Evolutionary conservation across 129 eudicot species (phyloP), one percentile per base, ranked within the genome.

Genomic region (Tagetes patula): DNA sequence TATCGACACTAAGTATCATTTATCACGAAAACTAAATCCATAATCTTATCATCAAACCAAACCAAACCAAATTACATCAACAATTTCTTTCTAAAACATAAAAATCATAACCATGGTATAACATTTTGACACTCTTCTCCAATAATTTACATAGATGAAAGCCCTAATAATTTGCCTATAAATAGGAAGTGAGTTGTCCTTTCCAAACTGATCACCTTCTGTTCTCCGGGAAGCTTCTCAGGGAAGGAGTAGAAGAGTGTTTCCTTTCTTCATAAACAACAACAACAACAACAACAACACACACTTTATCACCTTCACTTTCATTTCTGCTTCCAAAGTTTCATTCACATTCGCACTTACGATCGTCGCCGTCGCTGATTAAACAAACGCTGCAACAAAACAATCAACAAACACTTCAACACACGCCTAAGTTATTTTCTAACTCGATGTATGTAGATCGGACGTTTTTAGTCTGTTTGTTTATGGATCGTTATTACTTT

Each of bases 231-330:
- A 65, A 75, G 31, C 30, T 75, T 75, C 79, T 50, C 72, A 75
- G 72, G 63, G 65, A 75, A 65, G 79, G 72, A 50, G 65, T 64
- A 65, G 79, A 60, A 75, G 20, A 11, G 72, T 75, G 79, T 50
- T 50, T 65, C 79, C 78, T 12, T 65, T 56, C 64, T 65, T 64
- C 50, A 30, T 64, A 65, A 64, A 20, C 62, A 42, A 11, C 30
- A 32, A 20, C 27, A 20, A 20, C 27, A 20, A 20, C 27, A 20
- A 20, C 27, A 20, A 20, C 27, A 20, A 20, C 27, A 20, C 27
- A 20, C 27, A 20, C 27, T 20, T 20, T 20, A 20, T 20, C 27
- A 20, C 27, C 27, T 20, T 20, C 27, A 20, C 27, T 20, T 20
- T 20, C 27, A 20, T 20, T 20, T 20, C 27, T 20, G 27, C 27